Evolutionary conservation across 1,284 basidiomycete genomes (phyloP).

Genomic region (Ganoderma sp.): DNA sequence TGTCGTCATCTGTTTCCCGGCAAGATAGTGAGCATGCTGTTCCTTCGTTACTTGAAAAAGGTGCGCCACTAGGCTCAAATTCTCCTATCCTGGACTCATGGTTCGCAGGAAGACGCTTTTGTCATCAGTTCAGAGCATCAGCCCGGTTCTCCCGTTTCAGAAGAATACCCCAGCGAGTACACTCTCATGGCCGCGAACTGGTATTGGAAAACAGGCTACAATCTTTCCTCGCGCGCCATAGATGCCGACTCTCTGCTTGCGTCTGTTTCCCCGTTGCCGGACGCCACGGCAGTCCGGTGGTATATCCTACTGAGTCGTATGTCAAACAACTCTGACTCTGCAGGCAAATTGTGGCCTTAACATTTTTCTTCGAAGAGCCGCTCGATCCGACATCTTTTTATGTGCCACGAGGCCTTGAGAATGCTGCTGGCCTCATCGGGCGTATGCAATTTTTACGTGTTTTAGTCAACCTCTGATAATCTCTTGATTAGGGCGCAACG

Average conservation of each 20-base stretch:
- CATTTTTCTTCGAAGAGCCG: neutral
- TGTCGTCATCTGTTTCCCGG: too few species aligned
- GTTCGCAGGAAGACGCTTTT: neutral
- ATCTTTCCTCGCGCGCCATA: neutral
- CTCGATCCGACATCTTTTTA: neutral
- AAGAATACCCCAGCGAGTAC: neutral
- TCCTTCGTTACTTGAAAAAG: too few species aligned
- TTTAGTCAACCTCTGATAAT: neutral
- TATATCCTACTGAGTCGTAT: neutral
- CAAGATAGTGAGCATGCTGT: too few species aligned
- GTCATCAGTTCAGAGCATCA: neutral
- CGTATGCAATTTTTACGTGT: neutral
- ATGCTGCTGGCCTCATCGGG: too few species aligned
- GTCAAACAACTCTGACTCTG: neutral
- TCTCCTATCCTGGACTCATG: neutral
- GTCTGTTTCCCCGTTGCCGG: neutral
- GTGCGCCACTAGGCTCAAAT: too few species aligned
- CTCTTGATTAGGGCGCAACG: neutral
- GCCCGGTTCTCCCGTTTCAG: neutral
- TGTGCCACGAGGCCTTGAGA: neutral
- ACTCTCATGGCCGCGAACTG: neutral
- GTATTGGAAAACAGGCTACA: neutral
- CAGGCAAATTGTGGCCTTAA: too few species aligned
- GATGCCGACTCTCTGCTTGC: neutral
- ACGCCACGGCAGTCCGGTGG: neutral